These are phyloP conservation scores for Salix suchowensis DNA, from an alignment of 345 rosid genomes.

Conservation along the genomic window DNA sequence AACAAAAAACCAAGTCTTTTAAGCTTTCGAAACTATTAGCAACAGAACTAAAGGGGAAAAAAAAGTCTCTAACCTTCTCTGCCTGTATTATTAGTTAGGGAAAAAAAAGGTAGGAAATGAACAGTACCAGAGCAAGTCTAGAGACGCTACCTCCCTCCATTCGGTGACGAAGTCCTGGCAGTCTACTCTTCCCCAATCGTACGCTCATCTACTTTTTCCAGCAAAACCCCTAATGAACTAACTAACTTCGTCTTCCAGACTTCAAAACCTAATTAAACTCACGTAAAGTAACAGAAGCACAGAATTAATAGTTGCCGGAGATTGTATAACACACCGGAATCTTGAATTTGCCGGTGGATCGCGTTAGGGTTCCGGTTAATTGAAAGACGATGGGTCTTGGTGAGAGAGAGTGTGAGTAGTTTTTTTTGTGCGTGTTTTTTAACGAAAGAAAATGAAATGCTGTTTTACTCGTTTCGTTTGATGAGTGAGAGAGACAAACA, in stretches of 20 bases:
- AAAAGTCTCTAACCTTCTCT: constrained; percentile 18
- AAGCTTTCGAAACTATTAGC: neutral
- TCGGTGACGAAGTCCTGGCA: constrained; percentile 64
- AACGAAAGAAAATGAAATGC: neutral
- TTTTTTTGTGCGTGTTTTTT: neutral
- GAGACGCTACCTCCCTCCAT: constrained; percentile 99
- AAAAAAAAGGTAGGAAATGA: constrained; percentile 47
- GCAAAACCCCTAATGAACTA: constrained; percentile 11
- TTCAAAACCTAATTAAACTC: neutral
- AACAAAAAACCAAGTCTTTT: neutral
- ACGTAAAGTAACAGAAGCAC: neutral
- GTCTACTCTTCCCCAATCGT: constrained; percentile 54
- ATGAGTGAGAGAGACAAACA: neutral
- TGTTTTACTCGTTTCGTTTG: neutral
- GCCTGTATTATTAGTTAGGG: constrained; percentile 8
- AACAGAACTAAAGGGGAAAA: neutral
- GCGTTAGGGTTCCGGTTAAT: constrained; percentile 77
- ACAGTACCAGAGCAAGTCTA: constrained; percentile 81
- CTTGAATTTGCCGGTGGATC: constrained; percentile 37
- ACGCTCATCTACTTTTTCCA: constrained; percentile 53
- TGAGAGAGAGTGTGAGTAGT: neutral
- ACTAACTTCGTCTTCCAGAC: constrained; percentile 1
- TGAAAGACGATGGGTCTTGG: constrained; percentile 2
- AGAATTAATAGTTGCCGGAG: constrained; percentile 8
- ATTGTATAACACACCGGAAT: constrained; percentile 45